Conservation (phyloP, 306 rosid genomes). For the Phaseolus lunatus region DNA sequence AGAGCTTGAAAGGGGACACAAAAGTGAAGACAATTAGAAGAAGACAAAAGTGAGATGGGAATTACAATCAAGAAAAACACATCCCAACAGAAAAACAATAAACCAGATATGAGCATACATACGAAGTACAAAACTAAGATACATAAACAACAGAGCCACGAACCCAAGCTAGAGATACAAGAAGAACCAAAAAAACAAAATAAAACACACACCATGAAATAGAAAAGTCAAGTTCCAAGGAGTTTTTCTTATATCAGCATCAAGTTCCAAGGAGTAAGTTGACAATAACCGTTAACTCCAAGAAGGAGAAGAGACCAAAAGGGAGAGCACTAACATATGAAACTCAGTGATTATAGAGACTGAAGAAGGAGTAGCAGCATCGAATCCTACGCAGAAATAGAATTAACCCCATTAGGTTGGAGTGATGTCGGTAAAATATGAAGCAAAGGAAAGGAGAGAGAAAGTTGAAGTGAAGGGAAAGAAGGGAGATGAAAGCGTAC, state of each 20-base stretch:
- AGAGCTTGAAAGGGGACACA: slow-evolving; percentile 35
- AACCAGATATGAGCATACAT: slow-evolving; percentile 26
- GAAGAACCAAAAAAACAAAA: neutral
- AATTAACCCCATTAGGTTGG: slow-evolving; percentile 69
- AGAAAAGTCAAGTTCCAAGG: slow-evolving; percentile 36
- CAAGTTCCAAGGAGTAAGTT: slow-evolving; percentile 39
- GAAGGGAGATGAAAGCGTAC: slow-evolving; percentile 40
- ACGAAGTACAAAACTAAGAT: slow-evolving; percentile 41
- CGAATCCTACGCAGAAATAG: slow-evolving; percentile 44
- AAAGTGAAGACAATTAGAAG: slow-evolving; percentile 44
- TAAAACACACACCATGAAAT: neutral
- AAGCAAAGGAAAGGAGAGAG: slow-evolving; percentile 46
- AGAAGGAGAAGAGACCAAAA: slow-evolving; percentile 39
- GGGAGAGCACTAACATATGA: slow-evolving; percentile 44
- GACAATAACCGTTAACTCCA: slow-evolving; percentile 40
- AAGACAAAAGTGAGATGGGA: slow-evolving; percentile 48
- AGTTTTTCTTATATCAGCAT: too few relatives aligned
- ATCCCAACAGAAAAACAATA: slow-evolving; percentile 38
- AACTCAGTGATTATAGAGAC: slow-evolving; percentile 37
- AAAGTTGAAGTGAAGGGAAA: slow-evolving; percentile 11
- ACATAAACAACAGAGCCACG: slow-evolving; percentile 39
- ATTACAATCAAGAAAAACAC: slow-evolving; percentile 46
- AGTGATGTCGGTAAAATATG: slow-evolving; percentile 60
- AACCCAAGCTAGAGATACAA: slow-evolving; percentile 16
- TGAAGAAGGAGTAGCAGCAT: slow-evolving; percentile 46